phyloP scores from a whole-genome alignment of 2,329 filamentous ascomycete species.

The Kalaharituber pfeilii region DNA sequence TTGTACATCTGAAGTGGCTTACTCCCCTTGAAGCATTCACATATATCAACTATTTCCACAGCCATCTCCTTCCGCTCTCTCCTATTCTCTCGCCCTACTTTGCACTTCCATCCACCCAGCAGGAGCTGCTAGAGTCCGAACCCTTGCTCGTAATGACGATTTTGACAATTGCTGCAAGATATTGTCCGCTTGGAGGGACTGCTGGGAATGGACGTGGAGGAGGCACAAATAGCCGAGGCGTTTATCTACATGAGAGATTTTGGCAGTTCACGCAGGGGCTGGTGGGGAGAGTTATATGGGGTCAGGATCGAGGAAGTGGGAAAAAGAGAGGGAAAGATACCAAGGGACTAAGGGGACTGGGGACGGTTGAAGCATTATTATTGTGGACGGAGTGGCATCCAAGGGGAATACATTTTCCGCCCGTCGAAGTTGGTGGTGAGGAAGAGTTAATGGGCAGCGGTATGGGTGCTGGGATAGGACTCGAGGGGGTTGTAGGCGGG shows the following conservation, averaged over 20 bases:
- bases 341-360: not conserved
- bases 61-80: not conserved
- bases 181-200: not conserved
- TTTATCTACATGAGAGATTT: not conserved
- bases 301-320: not conserved
- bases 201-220: no score
- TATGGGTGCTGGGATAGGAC: not conserved
- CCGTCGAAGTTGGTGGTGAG: not conserved
- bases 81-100: not conserved
- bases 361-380: not conserved
- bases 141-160: not conserved
- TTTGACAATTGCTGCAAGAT: not conserved
- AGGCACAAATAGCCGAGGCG: not conserved
- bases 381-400: slow-evolving; percentile 1
- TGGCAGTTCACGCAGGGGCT: not conserved
- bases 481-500: not conserved
- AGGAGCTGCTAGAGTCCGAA: not conserved
- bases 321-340: not conserved
- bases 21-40: not conserved
- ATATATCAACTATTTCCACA: not conserved
- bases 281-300: not conserved
- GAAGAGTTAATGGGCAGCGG: not conserved
- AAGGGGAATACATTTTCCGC: not conserved
- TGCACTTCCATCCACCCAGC: not conserved
- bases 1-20: not conserved